Base-by-base conservation (phyloP, 1,139 yeast species). In the Scheffersomyces stambukii region DNA sequence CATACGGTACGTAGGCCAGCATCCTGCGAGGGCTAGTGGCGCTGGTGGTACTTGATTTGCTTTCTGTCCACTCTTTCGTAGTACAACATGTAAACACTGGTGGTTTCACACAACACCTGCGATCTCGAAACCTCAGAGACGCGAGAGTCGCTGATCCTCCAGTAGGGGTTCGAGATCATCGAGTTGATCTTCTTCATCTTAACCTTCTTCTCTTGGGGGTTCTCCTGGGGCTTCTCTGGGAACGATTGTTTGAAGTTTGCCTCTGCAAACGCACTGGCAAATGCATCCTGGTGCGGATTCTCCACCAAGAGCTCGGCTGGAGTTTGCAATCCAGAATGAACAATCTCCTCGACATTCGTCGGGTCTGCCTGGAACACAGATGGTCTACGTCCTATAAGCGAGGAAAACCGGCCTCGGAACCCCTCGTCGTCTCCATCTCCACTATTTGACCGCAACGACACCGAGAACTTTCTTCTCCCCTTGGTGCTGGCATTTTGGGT, bases 131-230 rank as follows among this genome's bases (percentile, higher is more conserved):
- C 78, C 49, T 86, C 96, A 28, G 73, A 59, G 4, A 82, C 75
- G 22, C 62, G 64, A 2, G 85, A 68, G 54, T 89, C 97, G 40
- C 93, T 84, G 16, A 88, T 75, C 43, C 84, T 70, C 97, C 97
- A 89, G 62, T 76, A 89, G 11, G 89, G 88, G 29, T 71, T 66
- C 35, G 75, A 75, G 6, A 66, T 48, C 14, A 70, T 57, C 9
- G 78, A 67, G 7, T 77, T 71, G 8, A 80, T 60, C 41, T 70
- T 77, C 43, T 66, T 72, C 59, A 67, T 55, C 39, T 64, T 66
- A 22, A 63, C 56, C 27, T 57, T 52, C 27, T 31, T 31, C 10
- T 31, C 31, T 4, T 25, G 29, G 19, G 31, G 24, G 9, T 23
- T 21, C n/a, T 25, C 25, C 3, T 6, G 25, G 21, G 9, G 11